Percentiles rank a stretch among this genome's conserved stretches.
phyloP scores from a whole-genome alignment of 192 early-diverging fungal genomes.

The Backusella liffmaniae region DNA sequence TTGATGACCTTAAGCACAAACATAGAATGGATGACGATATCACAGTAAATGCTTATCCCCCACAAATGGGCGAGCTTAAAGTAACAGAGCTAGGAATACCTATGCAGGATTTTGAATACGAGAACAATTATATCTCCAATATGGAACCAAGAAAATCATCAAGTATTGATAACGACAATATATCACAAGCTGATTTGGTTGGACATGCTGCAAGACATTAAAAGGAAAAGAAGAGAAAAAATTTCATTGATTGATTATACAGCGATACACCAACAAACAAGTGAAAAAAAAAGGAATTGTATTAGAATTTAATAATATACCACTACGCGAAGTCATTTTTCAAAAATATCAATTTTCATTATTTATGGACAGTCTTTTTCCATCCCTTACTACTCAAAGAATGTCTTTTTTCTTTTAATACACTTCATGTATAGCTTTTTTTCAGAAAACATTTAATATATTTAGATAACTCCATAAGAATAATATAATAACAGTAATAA shows the following conservation, averaged over 20 bases:
- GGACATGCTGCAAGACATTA: background rate
- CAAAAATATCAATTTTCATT: background rate
- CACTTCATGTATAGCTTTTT: background rate
- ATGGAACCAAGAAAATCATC: background rate
- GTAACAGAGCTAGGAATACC: background rate
- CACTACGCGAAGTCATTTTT: background rate
- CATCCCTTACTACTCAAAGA: background rate
- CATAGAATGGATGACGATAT: background rate
- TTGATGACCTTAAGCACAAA: conserved; percentile 15
- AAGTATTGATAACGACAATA: background rate
- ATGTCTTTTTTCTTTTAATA: background rate
- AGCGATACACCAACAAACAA: background rate
- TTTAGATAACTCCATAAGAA: background rate
- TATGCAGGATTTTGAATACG: background rate
- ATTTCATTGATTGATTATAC: background rate
- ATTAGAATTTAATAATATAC: conserved; percentile 1
- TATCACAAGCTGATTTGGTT: background rate
- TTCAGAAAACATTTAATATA: background rate
- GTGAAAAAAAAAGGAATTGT: background rate
- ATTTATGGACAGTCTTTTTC: background rate
- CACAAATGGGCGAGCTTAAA: background rate
- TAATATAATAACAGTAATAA: background rate
- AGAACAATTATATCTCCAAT: background rate
- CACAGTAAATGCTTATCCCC: background rate
- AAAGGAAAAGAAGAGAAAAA: background rate